Conservation (phyloP, 108 stramenopile genomes). For the Mediolabrus comicus region DNA sequence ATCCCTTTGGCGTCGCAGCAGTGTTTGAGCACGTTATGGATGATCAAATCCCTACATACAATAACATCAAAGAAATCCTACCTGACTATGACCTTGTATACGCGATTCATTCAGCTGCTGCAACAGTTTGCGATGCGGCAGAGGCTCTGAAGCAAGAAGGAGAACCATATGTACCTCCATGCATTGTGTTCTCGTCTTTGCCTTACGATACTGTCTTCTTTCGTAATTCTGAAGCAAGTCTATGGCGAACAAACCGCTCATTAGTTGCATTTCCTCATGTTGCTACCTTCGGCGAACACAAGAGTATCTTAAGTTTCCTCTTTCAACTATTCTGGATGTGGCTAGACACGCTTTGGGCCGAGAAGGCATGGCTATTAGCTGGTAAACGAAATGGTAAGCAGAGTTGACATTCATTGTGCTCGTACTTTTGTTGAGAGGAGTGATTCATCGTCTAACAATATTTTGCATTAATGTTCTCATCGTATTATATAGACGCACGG, state of each 20-base stretch:
- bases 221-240: neutral
- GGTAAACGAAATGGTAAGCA: slow-evolving; percentile 4
- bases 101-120: slow-evolving; percentile 3
- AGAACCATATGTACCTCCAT: neutral
- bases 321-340: slow-evolving; percentile 8
- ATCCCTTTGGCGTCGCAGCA: neutral
- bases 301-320: neutral
- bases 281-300: neutral
- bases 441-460: too few species aligned
- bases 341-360: slow-evolving; percentile 7
- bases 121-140: slow-evolving; percentile 20
- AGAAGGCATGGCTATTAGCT: slow-evolving; percentile 5
- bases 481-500: too few species aligned
- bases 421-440: too few species aligned
- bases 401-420: neutral
- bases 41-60: slow-evolving; percentile 10
- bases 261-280: slow-evolving; percentile 10
- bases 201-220: slow-evolving; percentile 17
- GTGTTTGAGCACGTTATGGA: slow-evolving; percentile 1
- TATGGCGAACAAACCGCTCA: slow-evolving; percentile 8
- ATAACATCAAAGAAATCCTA: neutral
- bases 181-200: slow-evolving; percentile 16
- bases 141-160: neutral
- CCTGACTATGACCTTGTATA: slow-evolving; percentile 1
- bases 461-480: too few species aligned